Evolutionary conservation across 2,329 filamentous ascomycete genomes (phyloP).

Genomic region (Paraphaeosphaeria sporulosa): DNA sequence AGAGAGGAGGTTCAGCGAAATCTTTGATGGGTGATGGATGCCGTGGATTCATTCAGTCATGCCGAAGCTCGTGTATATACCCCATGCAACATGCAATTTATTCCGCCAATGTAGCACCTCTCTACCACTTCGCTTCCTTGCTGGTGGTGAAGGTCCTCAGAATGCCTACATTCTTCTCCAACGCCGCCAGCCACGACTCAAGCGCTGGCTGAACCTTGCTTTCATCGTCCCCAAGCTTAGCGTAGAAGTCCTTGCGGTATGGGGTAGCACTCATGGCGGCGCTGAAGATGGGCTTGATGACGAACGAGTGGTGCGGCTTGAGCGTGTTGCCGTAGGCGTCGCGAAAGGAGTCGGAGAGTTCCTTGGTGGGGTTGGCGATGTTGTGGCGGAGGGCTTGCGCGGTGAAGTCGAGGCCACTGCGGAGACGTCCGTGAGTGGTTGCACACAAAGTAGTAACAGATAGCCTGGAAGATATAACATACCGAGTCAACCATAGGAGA

Average conservation of each 20-base stretch:
- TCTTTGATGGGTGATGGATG: background rate
- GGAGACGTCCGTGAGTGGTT: constrained; percentile 15
- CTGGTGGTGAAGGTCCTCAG: constrained; percentile 66
- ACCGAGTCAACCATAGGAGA: constrained; percentile 90
- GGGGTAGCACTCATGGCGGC: constrained; percentile 93
- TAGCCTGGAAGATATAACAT: constrained; percentile 38
- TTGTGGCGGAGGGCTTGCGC: constrained; percentile 83
- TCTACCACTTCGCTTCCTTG: constrained; percentile 46
- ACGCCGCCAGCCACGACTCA: constrained; percentile 73
- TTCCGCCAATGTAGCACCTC: background rate
- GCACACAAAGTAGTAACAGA: background rate
- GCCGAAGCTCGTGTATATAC: background rate
- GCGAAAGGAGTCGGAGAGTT: constrained; percentile 88
- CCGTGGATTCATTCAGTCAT: background rate
- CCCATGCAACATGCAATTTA: background rate
- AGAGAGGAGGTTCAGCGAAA: constrained; percentile 13
- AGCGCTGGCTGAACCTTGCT: constrained; percentile 70
- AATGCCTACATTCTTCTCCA: constrained; percentile 82
- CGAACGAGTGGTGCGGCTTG: constrained; percentile 87
- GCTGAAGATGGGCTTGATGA: constrained; percentile 91
- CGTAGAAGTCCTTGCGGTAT: constrained; percentile 92
- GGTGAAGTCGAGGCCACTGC: constrained; percentile 92
- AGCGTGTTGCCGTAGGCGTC: constrained; percentile 84
- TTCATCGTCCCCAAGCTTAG: constrained; percentile 77
- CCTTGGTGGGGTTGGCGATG: constrained; percentile 70